Evolutionary conservation across 768 basidiomycete genomes (phyloP).

Genomic region (Crepidotus variabilis): DNA sequence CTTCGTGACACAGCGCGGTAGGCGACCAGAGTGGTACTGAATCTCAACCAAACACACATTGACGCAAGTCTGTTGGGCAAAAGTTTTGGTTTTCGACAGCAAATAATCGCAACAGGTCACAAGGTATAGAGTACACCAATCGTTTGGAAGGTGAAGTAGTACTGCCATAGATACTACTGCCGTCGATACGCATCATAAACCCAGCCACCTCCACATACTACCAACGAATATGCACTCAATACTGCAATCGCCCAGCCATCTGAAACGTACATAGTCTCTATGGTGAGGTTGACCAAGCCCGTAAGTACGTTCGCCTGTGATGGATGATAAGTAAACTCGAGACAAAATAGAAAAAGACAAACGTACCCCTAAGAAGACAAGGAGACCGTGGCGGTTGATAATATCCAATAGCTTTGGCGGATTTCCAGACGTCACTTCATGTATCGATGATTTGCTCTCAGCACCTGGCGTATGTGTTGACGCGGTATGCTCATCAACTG

Average conservation of each 20-base stretch:
- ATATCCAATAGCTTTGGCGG: constrained; percentile 66
- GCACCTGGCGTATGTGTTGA: not conserved
- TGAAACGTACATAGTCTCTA: constrained; percentile 76
- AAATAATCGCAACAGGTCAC: too few relatives aligned
- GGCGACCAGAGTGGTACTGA: too few relatives aligned
- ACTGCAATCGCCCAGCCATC: constrained; percentile 53
- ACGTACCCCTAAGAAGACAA: constrained; percentile 79
- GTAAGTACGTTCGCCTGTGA: constrained; percentile 79
- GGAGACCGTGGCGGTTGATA: constrained; percentile 77
- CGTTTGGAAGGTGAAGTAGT: too few relatives aligned
- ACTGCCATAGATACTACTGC: not conserved
- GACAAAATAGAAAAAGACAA: not conserved
- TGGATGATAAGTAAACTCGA: not conserved
- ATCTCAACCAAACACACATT: too few relatives aligned
- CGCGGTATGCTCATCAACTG: not conserved
- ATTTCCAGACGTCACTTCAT: constrained; percentile 10
- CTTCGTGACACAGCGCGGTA: too few relatives aligned
- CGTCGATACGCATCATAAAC: constrained; percentile 3
- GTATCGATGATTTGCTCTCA: not conserved
- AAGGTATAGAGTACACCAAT: too few relatives aligned
- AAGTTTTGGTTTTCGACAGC: too few relatives aligned
- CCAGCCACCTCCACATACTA: constrained; percentile 33
- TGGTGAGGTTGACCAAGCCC: constrained; percentile 72
- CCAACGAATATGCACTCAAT: constrained; percentile 52
- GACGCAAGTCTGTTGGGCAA: too few relatives aligned